phyloP scores from a whole-genome alignment of 2,329 filamentous ascomycete species.

The Arthroderma uncinatum region DNA sequence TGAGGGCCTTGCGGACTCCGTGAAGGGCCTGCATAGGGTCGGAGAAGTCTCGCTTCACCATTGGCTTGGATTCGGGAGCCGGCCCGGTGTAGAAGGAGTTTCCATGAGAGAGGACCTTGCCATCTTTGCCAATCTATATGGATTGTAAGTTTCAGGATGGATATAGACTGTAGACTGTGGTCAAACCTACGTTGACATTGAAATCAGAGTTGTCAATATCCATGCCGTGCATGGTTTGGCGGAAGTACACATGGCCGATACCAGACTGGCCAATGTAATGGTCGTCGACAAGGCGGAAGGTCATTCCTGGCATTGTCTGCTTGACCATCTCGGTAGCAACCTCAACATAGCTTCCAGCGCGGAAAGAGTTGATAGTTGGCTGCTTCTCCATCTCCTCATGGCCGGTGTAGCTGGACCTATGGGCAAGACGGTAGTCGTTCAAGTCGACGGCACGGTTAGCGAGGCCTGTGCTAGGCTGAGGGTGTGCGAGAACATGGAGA shows the following conservation, averaged over 20 bases:
- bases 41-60: constrained; percentile 8
- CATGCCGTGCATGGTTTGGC: constrained; percentile 12
- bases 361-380: neutral
- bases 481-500: constrained; percentile 10
- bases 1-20: constrained; percentile 7
- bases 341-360: constrained; percentile 10
- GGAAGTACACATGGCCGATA: constrained; percentile 12
- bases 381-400: neutral
- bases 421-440: constrained; percentile 8
- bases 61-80: constrained; percentile 7
- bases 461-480: constrained; percentile 6
- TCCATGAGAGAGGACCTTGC: constrained; percentile 12
- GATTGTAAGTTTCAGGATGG: neutral
- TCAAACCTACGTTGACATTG: constrained; percentile 13
- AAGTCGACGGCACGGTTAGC: constrained; percentile 9
- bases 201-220: constrained; percentile 14
- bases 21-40: constrained; percentile 12
- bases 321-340: constrained; percentile 12
- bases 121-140: constrained; percentile 7
- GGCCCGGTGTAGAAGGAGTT: constrained; percentile 13
- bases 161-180: neutral
- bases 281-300: constrained; percentile 12
- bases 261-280: constrained; percentile 13
- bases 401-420: constrained; percentile 5
- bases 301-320: constrained; percentile 6